phyloP scores from a whole-genome alignment of 352 stramenopile genomes.

The Globisporangium paddicum region DNA sequence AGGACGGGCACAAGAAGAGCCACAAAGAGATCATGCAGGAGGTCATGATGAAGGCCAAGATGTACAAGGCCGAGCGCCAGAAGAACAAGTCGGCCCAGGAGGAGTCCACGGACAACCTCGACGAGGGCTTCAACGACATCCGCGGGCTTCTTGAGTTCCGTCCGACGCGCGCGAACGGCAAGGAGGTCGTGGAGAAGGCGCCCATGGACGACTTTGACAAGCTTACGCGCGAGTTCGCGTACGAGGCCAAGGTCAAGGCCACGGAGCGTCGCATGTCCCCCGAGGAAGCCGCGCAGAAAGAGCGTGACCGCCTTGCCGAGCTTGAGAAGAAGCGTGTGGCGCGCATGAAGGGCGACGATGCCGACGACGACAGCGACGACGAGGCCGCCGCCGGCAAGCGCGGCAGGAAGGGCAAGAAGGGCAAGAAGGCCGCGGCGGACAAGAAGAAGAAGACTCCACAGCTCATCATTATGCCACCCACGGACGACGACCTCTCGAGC shows the following conservation, averaged over 20 bases:
- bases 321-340: conserved; percentile 92
- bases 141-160: conserved; percentile 70
- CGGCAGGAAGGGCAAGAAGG: conserved; percentile 36
- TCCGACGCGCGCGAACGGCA: conserved; percentile 60
- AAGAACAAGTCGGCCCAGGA: conserved; percentile 84
- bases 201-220: conserved; percentile 86
- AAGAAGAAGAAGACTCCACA: conserved; percentile 26
- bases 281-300: conserved; percentile 92
- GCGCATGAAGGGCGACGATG: conserved; percentile 92
- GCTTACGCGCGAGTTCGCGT: conserved; percentile 74
- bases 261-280: conserved; percentile 93
- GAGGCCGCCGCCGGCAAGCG: conserved; percentile 39
- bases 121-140: conserved; percentile 68
- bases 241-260: conserved; percentile 91
- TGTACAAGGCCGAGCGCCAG: conserved; percentile 86
- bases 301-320: conserved; percentile 88
- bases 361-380: conserved; percentile 59
- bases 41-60: conserved; percentile 90
- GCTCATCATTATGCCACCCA: conserved; percentile 73
- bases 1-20: conserved; percentile 60
- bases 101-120: conserved; percentile 66
- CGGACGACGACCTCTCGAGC: conserved; percentile 89
- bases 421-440: conserved; percentile 15
- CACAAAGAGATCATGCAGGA: conserved; percentile 90
- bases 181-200: conserved; percentile 57